A percentile compares a stretch with the other conserved stretches of the same genome.
Evolutionary conservation across 345 rosid species (phyloP).

Genomic region (Eutrema yunnanense): DNA sequence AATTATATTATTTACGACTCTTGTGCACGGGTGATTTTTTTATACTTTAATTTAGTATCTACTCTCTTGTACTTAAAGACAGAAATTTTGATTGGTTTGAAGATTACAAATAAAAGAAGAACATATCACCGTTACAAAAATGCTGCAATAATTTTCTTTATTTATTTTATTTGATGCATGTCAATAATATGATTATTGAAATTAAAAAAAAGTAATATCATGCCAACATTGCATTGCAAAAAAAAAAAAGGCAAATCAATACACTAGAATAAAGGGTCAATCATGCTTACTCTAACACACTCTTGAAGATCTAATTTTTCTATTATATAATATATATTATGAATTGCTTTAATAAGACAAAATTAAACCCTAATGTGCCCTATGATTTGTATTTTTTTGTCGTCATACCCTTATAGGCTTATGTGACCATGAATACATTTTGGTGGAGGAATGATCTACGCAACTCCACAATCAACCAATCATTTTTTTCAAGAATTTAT

Average conservation of each 20-base stretch:
- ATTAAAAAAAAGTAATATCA: slow-evolving; percentile 8
- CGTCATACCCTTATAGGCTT: slow-evolving; percentile 21
- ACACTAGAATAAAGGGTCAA: slow-evolving; percentile 17
- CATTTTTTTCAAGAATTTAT: neutral
- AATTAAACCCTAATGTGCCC: slow-evolving; percentile 3
- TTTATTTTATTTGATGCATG: slow-evolving; percentile 18
- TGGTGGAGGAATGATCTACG: slow-evolving; percentile 2
- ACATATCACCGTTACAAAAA: slow-evolving; percentile 20
- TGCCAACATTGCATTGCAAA: slow-evolving; percentile 24
- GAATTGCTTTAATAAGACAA: slow-evolving; percentile 13
- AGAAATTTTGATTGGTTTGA: slow-evolving; percentile 19
- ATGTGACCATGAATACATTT: slow-evolving; percentile 8
- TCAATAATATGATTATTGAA: slow-evolving; percentile 15
- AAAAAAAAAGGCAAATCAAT: slow-evolving; percentile 1
- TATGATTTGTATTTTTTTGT: slow-evolving; percentile 10
- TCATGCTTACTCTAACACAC: slow-evolving; percentile 26
- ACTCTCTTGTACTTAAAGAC: slow-evolving; percentile 24
- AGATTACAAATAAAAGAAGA: slow-evolving; percentile 14
- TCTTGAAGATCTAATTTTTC: slow-evolving; percentile 16
- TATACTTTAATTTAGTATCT: neutral
- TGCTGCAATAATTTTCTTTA: neutral
- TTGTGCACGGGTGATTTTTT: slow-evolving; percentile 28
- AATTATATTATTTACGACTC: slow-evolving; percentile 12
- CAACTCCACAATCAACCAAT: slow-evolving; percentile 14
- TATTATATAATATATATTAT: neutral